Conservation (phyloP, 129 eudicot species). For the Pulicaria dysenterica region DNA sequence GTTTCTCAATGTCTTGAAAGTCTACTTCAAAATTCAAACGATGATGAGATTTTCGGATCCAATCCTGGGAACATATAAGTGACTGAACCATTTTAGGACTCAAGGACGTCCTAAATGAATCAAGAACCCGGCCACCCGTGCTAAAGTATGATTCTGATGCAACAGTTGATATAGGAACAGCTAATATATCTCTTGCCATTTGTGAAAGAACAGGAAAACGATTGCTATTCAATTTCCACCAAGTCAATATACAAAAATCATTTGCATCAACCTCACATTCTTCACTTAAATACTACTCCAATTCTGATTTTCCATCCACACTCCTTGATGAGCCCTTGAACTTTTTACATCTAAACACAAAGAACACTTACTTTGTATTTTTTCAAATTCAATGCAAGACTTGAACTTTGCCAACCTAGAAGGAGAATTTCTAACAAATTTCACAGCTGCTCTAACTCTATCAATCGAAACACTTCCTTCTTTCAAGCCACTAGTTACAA, state of each 20-base stretch:
- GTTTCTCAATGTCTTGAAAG: no score
- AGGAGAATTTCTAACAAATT: not conserved
- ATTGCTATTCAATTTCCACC: not conserved
- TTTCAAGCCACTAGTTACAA: not conserved
- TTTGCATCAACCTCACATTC: not conserved
- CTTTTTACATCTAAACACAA: not conserved
- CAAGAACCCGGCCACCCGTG: conserved; percentile 2
- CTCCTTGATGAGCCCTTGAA: no score
- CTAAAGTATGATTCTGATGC: not conserved
- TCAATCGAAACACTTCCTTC: not conserved
- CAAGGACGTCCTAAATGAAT: not conserved
- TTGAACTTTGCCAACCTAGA: not conserved
- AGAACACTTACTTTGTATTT: not conserved
- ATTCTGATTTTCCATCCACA: no score
- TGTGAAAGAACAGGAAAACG: not conserved
- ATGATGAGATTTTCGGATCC: not conserved
- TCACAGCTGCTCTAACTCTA: not conserved
- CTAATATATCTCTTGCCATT: not conserved
- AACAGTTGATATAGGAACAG: no score
- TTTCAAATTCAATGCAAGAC: conserved; percentile 1
- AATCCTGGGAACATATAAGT: not conserved
- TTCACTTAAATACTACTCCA: not conserved
- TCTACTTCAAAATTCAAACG: no score
- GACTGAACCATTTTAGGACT: not conserved
- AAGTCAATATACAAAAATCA: not conserved